Conservation (phyloP, 805 yeast species). For the Suhomyces xylopsoci region DNA sequence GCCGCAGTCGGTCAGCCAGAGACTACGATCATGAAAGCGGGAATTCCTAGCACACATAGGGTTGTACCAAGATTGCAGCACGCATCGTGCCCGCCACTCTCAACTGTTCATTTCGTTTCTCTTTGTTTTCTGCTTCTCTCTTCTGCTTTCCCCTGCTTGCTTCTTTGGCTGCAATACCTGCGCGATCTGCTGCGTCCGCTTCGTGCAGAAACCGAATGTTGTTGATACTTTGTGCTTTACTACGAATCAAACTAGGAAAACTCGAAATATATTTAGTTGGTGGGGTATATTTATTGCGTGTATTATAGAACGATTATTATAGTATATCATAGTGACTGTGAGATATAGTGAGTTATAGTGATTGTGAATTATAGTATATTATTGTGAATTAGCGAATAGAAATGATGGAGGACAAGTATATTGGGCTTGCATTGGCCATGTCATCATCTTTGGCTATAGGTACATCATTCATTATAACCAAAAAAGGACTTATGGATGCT, state of each 20-base stretch:
- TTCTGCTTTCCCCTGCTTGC: neutral
- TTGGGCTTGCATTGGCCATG: conserved; percentile 85
- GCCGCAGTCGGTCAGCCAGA: neutral
- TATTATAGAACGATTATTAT: neutral
- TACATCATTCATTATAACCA: conserved; percentile 83
- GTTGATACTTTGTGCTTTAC: neutral
- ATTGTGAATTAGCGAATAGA: no score
- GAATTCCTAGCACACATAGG: no score
- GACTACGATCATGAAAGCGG: neutral
- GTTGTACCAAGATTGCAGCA: no score
- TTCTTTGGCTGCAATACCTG: neutral
- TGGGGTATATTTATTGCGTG: neutral
- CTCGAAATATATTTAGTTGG: neutral
- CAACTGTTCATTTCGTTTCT: no score
- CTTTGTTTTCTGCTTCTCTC: no score
- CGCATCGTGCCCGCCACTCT: no score
- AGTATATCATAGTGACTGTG: neutral
- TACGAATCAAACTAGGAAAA: neutral
- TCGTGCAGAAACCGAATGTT: neutral
- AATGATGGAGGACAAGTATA: conserved; percentile 76
- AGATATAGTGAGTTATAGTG: no score
- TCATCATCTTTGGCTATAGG: conserved; percentile 88
- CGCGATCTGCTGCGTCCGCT: neutral
- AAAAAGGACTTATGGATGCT: conserved; percentile 77
- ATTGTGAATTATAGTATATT: no score